Percentiles rank a stretch among this genome's conserved stretches.
These are phyloP conservation scores for Ophiostoma quercus DNA, from an alignment of 2,329 filamentous ascomycete species.

Conservation along the genomic window DNA sequence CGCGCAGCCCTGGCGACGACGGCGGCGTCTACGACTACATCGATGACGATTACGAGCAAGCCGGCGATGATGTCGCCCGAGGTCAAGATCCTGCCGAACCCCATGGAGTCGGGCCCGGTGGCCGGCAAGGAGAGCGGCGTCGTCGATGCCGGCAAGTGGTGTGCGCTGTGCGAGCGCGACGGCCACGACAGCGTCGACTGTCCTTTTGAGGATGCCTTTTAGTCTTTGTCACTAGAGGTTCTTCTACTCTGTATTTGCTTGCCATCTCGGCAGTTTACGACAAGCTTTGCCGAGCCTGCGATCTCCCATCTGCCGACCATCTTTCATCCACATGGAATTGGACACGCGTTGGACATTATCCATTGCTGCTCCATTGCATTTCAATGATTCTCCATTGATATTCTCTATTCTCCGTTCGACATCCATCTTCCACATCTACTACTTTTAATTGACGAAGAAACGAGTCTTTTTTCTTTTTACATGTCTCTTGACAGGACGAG, in stretches of 20 bases:
- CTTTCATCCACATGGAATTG: not conserved
- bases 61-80: slow-evolving; percentile 38
- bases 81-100: slow-evolving; percentile 52
- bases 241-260: not conserved
- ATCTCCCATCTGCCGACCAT: not conserved
- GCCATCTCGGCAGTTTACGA: not conserved
- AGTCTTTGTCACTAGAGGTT: slow-evolving; percentile 23
- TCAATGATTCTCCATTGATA: too few relatives aligned
- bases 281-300: not conserved
- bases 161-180: slow-evolving; percentile 90
- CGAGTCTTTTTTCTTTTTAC: not conserved
- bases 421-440: not conserved
- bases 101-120: slow-evolving; percentile 61
- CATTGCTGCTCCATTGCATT: not conserved
- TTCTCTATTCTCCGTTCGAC: not conserved
- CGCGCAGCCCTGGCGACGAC: slow-evolving; percentile 32
- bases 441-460: slow-evolving; percentile 17
- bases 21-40: not conserved
- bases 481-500: slow-evolving; percentile 4
- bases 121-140: slow-evolving; percentile 74
- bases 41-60: slow-evolving; percentile 32
- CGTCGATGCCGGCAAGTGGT: slow-evolving; percentile 87
- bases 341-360: not conserved
- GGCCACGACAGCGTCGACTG: slow-evolving; percentile 95
- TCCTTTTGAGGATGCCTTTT: slow-evolving; percentile 79